Percentiles rank a stretch among this genome's conserved stretches.
phyloP scores from a whole-genome alignment of 2,329 filamentous ascomycete genomes.

The Pezicula radicicola region DNA sequence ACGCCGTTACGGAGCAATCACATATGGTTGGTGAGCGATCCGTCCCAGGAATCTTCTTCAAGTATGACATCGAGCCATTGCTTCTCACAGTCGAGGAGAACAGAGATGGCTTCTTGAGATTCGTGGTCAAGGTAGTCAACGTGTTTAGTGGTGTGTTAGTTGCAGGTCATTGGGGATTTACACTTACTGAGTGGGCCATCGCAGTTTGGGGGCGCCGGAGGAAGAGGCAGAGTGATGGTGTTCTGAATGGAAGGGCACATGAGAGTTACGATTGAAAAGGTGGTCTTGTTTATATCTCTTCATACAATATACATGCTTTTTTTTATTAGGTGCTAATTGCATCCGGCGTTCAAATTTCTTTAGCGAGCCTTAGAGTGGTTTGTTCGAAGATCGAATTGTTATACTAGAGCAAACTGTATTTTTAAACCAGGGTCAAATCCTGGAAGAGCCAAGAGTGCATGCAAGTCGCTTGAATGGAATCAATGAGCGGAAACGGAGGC shows the following conservation, averaged over 20 bases:
- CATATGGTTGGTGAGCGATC: constrained; percentile 64
- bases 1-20: constrained; percentile 90
- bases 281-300: too few species aligned
- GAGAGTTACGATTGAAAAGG: constrained; percentile 22
- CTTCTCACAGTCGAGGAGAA: constrained; percentile 81
- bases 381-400: too few species aligned
- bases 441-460: too few species aligned
- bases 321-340: too few species aligned
- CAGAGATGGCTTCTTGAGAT: constrained; percentile 68
- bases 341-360: too few species aligned
- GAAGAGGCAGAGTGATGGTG: constrained; percentile 30
- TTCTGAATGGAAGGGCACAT: constrained; percentile 28
- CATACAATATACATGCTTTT: too few species aligned
- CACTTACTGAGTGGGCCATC: constrained; percentile 72
- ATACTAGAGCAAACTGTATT: too few species aligned
- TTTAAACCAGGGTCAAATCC: too few species aligned
- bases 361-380: too few species aligned
- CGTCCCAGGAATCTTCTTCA: constrained; percentile 93
- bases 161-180: constrained; percentile 90
- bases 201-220: constrained; percentile 46
- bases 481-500: too few species aligned
- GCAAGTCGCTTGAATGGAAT: too few species aligned
- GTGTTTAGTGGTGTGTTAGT: constrained; percentile 88
- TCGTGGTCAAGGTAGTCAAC: constrained; percentile 84
- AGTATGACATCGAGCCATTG: constrained; percentile 98